Evolutionary conservation across 2,329 filamentous ascomycete species (phyloP).

Genomic region (Boeremia exigua): DNA sequence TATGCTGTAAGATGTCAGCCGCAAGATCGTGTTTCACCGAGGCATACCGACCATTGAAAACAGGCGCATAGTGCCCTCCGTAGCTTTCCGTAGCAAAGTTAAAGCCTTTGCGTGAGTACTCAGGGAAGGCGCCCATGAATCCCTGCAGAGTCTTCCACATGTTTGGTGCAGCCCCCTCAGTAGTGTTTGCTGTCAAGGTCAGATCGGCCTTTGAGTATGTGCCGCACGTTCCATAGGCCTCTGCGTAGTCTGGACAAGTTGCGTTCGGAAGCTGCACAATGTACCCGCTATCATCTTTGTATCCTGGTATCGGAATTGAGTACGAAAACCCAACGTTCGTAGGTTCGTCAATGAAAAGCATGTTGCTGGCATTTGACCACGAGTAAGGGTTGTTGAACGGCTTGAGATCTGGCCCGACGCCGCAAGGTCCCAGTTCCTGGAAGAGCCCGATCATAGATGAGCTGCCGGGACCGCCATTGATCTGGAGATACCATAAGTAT

Average conservation of each 20-base stretch:
- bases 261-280: slow-evolving; percentile 56
- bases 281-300: slow-evolving; percentile 38
- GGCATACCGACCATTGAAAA: slow-evolving; percentile 53
- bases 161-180: slow-evolving; percentile 60
- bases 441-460: slow-evolving; percentile 64
- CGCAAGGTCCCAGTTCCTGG: slow-evolving; percentile 61
- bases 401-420: slow-evolving; percentile 52
- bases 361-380: slow-evolving; percentile 69
- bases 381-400: slow-evolving; percentile 67
- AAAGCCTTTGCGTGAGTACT: slow-evolving; percentile 55
- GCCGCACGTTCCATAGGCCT: slow-evolving; percentile 54
- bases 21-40: background rate
- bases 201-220: slow-evolving; percentile 62
- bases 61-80: slow-evolving; percentile 64
- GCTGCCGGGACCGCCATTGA: slow-evolving; percentile 63
- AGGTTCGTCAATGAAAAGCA: slow-evolving; percentile 75
- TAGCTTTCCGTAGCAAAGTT: slow-evolving; percentile 64
- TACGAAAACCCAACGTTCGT: slow-evolving; percentile 66
- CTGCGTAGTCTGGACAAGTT: slow-evolving; percentile 59
- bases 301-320: slow-evolving; percentile 52
- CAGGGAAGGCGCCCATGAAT: slow-evolving; percentile 66
- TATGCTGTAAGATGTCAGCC: slow-evolving; percentile 40
- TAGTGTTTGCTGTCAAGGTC: slow-evolving; percentile 60
- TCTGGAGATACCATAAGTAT: slow-evolving; percentile 20
- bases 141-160: slow-evolving; percentile 68